Evolutionary conservation across 2,329 filamentous ascomycete species (phyloP).

Genomic region (Colletotrichum cordylinicola): DNA sequence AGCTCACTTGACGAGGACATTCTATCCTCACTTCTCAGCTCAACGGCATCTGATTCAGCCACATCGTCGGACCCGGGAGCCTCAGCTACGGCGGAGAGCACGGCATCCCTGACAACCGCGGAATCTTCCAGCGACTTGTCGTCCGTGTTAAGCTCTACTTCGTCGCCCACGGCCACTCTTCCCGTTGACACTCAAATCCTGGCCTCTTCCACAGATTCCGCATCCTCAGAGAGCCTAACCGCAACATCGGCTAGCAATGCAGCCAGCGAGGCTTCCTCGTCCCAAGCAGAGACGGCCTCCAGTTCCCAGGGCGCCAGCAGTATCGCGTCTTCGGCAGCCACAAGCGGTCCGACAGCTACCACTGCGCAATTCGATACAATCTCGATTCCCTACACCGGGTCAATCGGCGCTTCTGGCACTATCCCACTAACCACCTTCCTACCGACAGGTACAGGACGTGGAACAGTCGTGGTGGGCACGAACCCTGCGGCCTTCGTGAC

Average conservation of each 20-base stretch:
- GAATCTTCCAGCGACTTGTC: not conserved
- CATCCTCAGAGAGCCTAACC: not conserved
- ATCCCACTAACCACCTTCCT: constrained; percentile 1
- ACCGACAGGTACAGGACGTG: not conserved
- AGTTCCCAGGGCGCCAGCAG: not conserved
- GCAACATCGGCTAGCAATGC: not conserved
- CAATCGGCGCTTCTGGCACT: not conserved
- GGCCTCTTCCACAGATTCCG: not conserved
- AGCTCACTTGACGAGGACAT: not conserved
- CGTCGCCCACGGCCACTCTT: not conserved
- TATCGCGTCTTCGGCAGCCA: not conserved
- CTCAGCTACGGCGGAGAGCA: not conserved
- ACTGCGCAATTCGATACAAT: not conserved
- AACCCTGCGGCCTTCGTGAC: not conserved
- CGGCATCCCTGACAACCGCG: not conserved
- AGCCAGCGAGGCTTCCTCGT: not conserved
- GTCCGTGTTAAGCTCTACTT: not conserved
- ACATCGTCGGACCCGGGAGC: not conserved
- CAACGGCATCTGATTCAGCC: not conserved
- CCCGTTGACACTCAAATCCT: not conserved
- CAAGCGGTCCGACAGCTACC: not conserved
- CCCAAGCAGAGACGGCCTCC: not conserved
- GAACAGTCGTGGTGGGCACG: constrained; percentile 7
- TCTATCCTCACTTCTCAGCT: not conserved
- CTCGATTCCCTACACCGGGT: not conserved